phyloP scores from a whole-genome alignment of 2,329 filamentous ascomycete genomes.

The Colletotrichum lindemuthianum region DNA sequence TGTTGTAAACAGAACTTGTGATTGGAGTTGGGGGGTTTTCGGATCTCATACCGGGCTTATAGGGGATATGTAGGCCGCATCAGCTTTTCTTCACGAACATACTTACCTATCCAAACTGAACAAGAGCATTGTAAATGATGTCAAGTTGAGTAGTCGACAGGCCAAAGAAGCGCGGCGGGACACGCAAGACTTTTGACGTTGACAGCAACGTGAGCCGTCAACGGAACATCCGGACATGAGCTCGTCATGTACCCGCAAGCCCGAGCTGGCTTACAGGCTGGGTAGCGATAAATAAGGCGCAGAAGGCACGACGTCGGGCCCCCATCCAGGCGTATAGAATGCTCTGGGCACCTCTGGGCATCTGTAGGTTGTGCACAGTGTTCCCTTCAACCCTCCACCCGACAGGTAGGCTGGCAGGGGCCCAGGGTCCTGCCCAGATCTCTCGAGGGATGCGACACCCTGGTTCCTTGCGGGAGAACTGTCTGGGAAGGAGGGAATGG shows the following conservation, averaged over 20 bases:
- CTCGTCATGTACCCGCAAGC: constrained; percentile 1
- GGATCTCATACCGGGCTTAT: constrained; percentile 9
- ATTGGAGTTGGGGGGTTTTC: constrained; percentile 24
- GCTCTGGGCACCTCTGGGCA: not conserved
- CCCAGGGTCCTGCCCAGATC: constrained; percentile 13
- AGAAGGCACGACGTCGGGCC: not conserved
- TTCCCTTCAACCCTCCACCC: constrained; percentile 1
- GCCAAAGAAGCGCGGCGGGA: not conserved
- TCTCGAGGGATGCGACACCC: constrained; percentile 14
- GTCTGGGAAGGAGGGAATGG: not conserved
- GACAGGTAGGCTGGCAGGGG: constrained; percentile 1
- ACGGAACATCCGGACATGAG: constrained; percentile 8
- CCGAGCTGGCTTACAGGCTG: too few species aligned
- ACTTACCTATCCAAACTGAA: constrained; percentile 15
- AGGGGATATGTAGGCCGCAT: constrained; percentile 7
- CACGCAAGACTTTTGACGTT: constrained; percentile 8
- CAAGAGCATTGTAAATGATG: not conserved
- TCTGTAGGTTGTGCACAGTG: not conserved
- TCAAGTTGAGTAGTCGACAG: too few species aligned
- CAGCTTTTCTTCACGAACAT: constrained; percentile 24
- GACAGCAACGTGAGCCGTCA: not conserved
- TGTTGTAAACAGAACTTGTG: constrained; percentile 4
- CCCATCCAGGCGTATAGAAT: constrained; percentile 3
- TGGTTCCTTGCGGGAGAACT: constrained; percentile 22
- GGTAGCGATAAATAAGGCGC: constrained; percentile 7